These are phyloP conservation scores for Ogataea nakhonphanomensis DNA, from an alignment of 805 yeast genomes.

Conservation along the genomic window DNA sequence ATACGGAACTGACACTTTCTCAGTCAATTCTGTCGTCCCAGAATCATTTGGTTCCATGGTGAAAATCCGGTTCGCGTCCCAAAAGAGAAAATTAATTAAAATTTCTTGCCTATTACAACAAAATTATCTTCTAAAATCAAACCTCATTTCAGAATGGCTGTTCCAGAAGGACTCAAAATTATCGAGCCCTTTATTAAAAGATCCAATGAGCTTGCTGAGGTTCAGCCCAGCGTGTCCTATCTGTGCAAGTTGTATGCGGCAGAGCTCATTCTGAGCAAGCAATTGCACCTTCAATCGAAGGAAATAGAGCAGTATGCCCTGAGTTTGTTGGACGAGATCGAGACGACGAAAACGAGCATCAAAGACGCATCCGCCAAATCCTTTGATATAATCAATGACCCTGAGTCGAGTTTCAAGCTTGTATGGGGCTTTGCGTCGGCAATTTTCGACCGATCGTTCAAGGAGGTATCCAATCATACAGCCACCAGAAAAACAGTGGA, in stretches of 20 bases:
- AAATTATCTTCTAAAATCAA: not conserved
- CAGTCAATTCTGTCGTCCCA: conserved; percentile 1
- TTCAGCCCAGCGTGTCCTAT: conserved; percentile 69
- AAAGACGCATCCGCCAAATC: conserved; percentile 38
- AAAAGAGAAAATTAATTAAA: conserved; percentile 7
- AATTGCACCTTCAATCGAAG: conserved; percentile 53
- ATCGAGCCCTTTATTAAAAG: conserved; percentile 50
- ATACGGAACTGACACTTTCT: conserved; percentile 26
- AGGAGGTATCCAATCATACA: conserved; percentile 43
- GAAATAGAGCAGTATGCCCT: conserved; percentile 61
- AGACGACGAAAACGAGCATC: conserved; percentile 43
- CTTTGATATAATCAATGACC: conserved; percentile 53
- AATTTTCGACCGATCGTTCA: conserved; percentile 52
- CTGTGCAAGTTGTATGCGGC: conserved; percentile 71
- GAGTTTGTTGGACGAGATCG: conserved; percentile 66
- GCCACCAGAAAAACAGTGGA: conserved; percentile 45
- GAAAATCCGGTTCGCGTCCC: conserved; percentile 7
- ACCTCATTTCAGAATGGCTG: conserved; percentile 8
- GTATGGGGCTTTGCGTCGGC: conserved; percentile 54
- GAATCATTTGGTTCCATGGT: conserved; percentile 2
- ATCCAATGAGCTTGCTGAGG: conserved; percentile 51
- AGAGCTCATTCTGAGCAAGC: conserved; percentile 60
- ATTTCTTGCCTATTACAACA: conserved; percentile 3
- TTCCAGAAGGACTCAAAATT: conserved; percentile 34
- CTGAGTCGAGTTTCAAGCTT: conserved; percentile 53